phyloP scores from a whole-genome alignment of 345 rosid species.

The Linum trigynum region DNA sequence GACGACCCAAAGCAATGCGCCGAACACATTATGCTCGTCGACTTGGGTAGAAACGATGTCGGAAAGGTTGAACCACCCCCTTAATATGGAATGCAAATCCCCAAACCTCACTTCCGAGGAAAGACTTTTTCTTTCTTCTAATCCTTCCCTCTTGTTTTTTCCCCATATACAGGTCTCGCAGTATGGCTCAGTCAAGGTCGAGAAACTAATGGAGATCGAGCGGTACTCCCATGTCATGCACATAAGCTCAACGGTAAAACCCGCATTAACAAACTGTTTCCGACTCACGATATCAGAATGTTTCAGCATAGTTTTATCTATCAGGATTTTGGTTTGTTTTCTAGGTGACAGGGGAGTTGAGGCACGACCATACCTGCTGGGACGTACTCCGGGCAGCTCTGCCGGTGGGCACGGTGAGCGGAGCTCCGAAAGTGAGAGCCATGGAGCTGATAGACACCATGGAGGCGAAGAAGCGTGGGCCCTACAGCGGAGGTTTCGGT shows the following conservation, averaged over 20 bases:
- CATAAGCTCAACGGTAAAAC: slow-evolving; percentile 82
- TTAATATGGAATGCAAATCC: background rate
- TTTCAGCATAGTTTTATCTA: too few relatives aligned
- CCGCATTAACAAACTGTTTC: background rate
- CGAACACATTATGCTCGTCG: slow-evolving; percentile 86
- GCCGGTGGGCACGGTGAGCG: slow-evolving; percentile 87
- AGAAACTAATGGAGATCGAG: slow-evolving; percentile 83
- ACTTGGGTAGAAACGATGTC: slow-evolving; percentile 78
- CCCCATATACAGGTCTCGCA: slow-evolving; percentile 47
- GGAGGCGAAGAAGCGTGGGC: slow-evolving; percentile 76
- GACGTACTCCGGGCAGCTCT: slow-evolving; percentile 68
- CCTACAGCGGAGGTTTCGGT: slow-evolving; percentile 89
- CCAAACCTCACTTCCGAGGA: background rate
- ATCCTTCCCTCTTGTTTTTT: background rate
- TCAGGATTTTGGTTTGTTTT: background rate
- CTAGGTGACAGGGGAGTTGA: slow-evolving; percentile 75
- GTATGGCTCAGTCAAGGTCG: slow-evolving; percentile 73
- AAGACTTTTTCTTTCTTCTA: background rate
- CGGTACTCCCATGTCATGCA: slow-evolving; percentile 93
- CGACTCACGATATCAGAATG: background rate
- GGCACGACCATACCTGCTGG: slow-evolving; percentile 65
- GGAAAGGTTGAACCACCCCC: slow-evolving; percentile 47
- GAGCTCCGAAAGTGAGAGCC: slow-evolving; percentile 92
- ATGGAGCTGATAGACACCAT: slow-evolving; percentile 76
- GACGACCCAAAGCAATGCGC: slow-evolving; percentile 75